Percentiles rank a stretch among this genome's conserved stretches.
Conservation (phyloP, 805 yeast genomes). For the Ogataea pini region DNA sequence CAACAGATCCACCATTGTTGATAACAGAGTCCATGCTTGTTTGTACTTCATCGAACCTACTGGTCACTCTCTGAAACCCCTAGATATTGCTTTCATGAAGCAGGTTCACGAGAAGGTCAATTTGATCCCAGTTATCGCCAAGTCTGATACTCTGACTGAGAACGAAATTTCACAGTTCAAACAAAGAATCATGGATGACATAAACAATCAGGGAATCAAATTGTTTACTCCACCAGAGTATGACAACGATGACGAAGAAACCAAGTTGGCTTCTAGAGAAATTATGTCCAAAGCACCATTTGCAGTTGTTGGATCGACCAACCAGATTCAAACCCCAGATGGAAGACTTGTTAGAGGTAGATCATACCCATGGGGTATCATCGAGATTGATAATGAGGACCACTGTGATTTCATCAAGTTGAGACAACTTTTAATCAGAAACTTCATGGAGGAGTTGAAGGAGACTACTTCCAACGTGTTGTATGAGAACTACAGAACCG, state of each 20-base stretch:
- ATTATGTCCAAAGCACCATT: slow-evolving; percentile 79
- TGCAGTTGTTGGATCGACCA: slow-evolving; percentile 91
- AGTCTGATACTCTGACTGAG: slow-evolving; percentile 88
- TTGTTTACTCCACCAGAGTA: slow-evolving; percentile 76
- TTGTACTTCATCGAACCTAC: slow-evolving; percentile 96
- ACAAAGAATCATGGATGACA: slow-evolving; percentile 73
- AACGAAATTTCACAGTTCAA: slow-evolving; percentile 81
- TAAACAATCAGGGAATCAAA: slow-evolving; percentile 70
- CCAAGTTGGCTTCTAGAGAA: slow-evolving; percentile 61
- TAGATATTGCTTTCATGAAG: slow-evolving; percentile 87
- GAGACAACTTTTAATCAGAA: slow-evolving; percentile 85
- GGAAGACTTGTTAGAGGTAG: slow-evolving; percentile 89
- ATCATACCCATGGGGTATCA: slow-evolving; percentile 94
- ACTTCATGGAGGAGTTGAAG: slow-evolving; percentile 89
- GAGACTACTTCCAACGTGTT: slow-evolving; percentile 75
- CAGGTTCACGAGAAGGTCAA: slow-evolving; percentile 88
- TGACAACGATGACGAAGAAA: slow-evolving; percentile 80
- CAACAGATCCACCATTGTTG: slow-evolving; percentile 68
- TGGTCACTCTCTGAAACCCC: slow-evolving; percentile 86
- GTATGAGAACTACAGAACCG: slow-evolving; percentile 88
- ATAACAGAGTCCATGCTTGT: slow-evolving; percentile 89
- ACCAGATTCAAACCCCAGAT: slow-evolving; percentile 64
- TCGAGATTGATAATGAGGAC: slow-evolving; percentile 91
- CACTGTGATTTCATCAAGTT: slow-evolving; percentile 90
- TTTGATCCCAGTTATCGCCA: slow-evolving; percentile 91